phyloP scores from a whole-genome alignment of 345 rosid species.

The Eucalyptus albens region DNA sequence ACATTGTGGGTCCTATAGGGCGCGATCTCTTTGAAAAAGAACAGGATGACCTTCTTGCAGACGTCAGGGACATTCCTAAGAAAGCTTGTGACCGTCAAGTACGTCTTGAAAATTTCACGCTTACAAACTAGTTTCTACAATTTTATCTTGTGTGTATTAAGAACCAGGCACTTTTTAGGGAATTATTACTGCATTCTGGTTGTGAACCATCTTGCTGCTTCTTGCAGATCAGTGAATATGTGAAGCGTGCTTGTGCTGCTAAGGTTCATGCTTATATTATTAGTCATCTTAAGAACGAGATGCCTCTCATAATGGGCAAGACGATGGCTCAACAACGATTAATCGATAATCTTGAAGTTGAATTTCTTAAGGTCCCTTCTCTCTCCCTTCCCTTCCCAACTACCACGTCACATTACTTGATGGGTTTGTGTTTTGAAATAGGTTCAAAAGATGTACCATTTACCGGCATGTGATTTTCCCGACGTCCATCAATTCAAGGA shows the following conservation, averaged over 20 bases:
- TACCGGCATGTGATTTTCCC: slow-evolving; percentile 73
- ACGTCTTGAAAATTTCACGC: slow-evolving; percentile 21
- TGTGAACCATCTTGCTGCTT: background rate
- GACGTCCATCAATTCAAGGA: slow-evolving; percentile 66
- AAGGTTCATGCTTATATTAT: slow-evolving; percentile 86
- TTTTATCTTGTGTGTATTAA: background rate
- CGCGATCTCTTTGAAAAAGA: slow-evolving; percentile 78
- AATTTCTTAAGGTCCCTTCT: slow-evolving; percentile 62
- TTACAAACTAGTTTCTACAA: background rate
- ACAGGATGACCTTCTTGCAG: slow-evolving; percentile 68
- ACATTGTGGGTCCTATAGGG: slow-evolving; percentile 47
- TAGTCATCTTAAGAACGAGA: slow-evolving; percentile 76
- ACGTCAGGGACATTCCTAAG: slow-evolving; percentile 64
- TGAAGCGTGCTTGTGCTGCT: slow-evolving; percentile 85
- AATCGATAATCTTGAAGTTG: slow-evolving; percentile 55
- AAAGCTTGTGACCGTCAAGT: slow-evolving; percentile 89
- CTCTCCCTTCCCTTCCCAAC: background rate
- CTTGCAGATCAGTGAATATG: slow-evolving; percentile 78
- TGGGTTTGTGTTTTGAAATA: background rate
- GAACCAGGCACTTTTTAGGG: background rate
- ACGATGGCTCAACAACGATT: slow-evolving; percentile 74
- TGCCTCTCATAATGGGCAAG: slow-evolving; percentile 94
- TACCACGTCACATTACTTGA: background rate
- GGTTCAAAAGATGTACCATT: slow-evolving; percentile 75
- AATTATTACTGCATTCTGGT: background rate